phyloP scores from a whole-genome alignment of 2,329 filamentous ascomycete species.

The Paraphaeosphaeria minitans region DNA sequence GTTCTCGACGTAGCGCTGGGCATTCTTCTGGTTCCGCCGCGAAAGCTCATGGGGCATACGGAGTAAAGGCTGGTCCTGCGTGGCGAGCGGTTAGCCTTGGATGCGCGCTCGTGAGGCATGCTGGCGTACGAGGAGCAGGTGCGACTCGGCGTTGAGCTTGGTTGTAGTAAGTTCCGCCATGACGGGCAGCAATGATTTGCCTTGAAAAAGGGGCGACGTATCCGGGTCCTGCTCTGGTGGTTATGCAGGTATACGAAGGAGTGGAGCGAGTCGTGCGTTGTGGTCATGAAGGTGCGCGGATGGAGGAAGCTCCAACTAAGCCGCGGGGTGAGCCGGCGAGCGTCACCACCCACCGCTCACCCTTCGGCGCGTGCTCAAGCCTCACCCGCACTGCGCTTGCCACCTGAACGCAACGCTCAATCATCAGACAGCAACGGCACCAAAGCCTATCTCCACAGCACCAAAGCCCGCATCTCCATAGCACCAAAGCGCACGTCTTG shows the following conservation, averaged over 20 bases:
- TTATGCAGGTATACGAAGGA: background rate
- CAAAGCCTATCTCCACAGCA: too few relatives aligned
- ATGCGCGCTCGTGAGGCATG: background rate
- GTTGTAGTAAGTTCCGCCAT: constrained; percentile 60
- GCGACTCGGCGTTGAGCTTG: constrained; percentile 74
- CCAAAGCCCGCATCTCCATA: too few relatives aligned
- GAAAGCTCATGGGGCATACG: constrained; percentile 91
- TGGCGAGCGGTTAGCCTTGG: background rate
- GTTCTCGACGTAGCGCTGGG: constrained; percentile 76
- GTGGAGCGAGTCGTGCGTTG: background rate
- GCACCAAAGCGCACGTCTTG: background rate
- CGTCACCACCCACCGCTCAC: constrained; percentile 28
- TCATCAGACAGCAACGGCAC: background rate
- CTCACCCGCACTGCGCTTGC: background rate
- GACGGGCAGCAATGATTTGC: constrained; percentile 14
- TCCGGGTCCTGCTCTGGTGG: background rate
- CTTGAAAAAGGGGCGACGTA: background rate
- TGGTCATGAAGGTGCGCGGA: background rate
- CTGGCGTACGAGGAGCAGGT: constrained; percentile 71
- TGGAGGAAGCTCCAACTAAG: constrained; percentile 16
- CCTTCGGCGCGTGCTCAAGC: constrained; percentile 19
- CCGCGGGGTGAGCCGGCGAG: constrained; percentile 21
- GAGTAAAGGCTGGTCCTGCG: constrained; percentile 88
- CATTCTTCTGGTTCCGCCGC: constrained; percentile 90
- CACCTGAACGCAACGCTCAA: background rate